Conservation (phyloP, 1,139 yeast genomes). For the Blastobotrys arbuscula region DNA sequence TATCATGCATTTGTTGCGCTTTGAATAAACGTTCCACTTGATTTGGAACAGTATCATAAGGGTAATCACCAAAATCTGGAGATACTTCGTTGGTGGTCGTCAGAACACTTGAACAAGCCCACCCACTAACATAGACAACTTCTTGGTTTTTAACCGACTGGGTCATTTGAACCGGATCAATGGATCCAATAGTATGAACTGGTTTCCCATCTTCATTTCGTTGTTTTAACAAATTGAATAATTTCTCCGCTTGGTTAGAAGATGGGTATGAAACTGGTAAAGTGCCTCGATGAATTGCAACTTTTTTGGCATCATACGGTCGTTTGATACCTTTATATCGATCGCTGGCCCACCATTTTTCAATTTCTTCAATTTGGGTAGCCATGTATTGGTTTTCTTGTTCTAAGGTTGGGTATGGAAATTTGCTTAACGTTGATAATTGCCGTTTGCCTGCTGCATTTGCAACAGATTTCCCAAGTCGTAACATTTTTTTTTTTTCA, state of each 20-base stretch:
- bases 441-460: neutral
- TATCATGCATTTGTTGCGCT: conserved; percentile 55
- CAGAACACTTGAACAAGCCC: conserved; percentile 51
- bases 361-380: conserved; percentile 35
- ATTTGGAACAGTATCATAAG: conserved; percentile 62
- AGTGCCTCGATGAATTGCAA: conserved; percentile 50
- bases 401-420: conserved; percentile 35
- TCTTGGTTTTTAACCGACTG: conserved; percentile 52
- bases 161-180: conserved; percentile 58
- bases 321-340: conserved; percentile 47
- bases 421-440: conserved; percentile 31
- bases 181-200: conserved; percentile 54
- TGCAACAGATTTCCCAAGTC: neutral
- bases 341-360: conserved; percentile 48
- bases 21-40: conserved; percentile 56
- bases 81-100: conserved; percentile 56
- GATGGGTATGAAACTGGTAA: conserved; percentile 46
- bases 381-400: conserved; percentile 34
- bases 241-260: conserved; percentile 49
- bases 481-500: neutral
- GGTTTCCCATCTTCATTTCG: conserved; percentile 43
- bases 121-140: conserved; percentile 57
- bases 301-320: conserved; percentile 49
- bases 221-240: conserved; percentile 42
- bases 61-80: conserved; percentile 60